These are phyloP conservation scores for Pseudopyricularia javanii DNA, from an alignment of 2,329 filamentous ascomycete species.

Conservation along the genomic window DNA sequence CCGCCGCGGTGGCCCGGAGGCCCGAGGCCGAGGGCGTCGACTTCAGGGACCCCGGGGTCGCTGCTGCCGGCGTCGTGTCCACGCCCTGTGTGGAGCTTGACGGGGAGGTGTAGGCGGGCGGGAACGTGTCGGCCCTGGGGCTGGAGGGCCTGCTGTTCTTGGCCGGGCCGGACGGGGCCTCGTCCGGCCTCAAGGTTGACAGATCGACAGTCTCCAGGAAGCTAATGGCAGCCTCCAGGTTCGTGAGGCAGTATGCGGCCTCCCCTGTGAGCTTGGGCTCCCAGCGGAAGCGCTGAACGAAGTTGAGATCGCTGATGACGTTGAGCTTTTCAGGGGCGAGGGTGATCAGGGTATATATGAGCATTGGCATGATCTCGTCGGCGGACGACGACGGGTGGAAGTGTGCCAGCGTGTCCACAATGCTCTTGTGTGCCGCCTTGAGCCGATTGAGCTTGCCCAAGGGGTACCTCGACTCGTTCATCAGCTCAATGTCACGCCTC, in stretches of 20 bases:
- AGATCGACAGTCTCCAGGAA: slow-evolving; percentile 94
- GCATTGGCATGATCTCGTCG: slow-evolving; percentile 90
- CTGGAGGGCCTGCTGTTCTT: slow-evolving; percentile 40
- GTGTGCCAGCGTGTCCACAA: slow-evolving; percentile 70
- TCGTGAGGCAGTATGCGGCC: slow-evolving; percentile 90
- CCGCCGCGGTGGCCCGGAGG: slow-evolving; percentile 25
- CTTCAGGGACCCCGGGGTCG: slow-evolving; percentile 17
- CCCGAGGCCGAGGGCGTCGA: slow-evolving; percentile 22
- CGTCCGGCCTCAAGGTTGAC: slow-evolving; percentile 73
- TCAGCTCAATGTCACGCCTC: slow-evolving; percentile 57
- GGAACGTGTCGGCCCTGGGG: slow-evolving; percentile 41
- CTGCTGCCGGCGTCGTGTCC: slow-evolving; percentile 20
- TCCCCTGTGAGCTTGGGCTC: slow-evolving; percentile 82
- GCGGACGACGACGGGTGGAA: slow-evolving; percentile 75
- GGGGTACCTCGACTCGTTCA: slow-evolving; percentile 81
- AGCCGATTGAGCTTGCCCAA: slow-evolving; percentile 83
- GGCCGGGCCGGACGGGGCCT: slow-evolving; percentile 54
- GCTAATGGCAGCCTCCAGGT: slow-evolving; percentile 85
- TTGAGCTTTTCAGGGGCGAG: slow-evolving; percentile 75
- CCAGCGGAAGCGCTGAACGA: slow-evolving; percentile 85
- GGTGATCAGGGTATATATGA: slow-evolving; percentile 93
- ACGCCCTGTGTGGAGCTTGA: slow-evolving; percentile 19
- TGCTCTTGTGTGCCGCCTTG: slow-evolving; percentile 81
- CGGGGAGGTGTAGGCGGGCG: slow-evolving; percentile 37
- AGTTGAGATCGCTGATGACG: slow-evolving; percentile 87